Base-by-base conservation (phyloP, 2,329 filamentous ascomycete species). In the Diaporthe sp. region DNA sequence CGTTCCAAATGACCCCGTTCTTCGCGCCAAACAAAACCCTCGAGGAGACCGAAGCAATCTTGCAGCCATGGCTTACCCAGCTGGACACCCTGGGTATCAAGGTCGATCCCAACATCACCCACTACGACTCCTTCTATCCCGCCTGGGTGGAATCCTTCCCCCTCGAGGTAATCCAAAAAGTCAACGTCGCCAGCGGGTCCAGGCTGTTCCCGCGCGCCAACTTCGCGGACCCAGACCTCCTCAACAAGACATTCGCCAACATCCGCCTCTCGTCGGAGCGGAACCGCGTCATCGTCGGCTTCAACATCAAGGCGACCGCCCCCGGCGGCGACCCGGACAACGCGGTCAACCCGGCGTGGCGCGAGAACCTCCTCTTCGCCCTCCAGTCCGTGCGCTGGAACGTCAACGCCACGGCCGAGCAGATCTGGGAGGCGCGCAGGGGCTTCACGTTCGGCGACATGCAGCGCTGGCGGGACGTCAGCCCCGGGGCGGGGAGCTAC, bases 271-370 rank as follows among this genome's bases (percentile, higher is more conserved):
- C 65, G 2, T 55, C 65, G 49, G 49, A 70, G 49, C 7, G n/a
- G 12, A 22, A 31, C 49, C 49, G 34, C 49, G 49, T 9, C 65
- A 31, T 70, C 34, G 49, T 55, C 49, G 65, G 49, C 49, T 70
- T 70, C 65, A 70, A 70, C 65, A 42, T 70, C 49, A 70, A 70
- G 65, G 65, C 65, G 8, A 28, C n/a, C 13, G 28, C 31, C 78
- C 80, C 3, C 1, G 44, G 31, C 2, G 65, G 13, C 49, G 6
- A 68, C 83, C 77, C 80, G 79, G 83, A 84, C 65, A 87, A 85
- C 20, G 84, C 86, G 8, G 83, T 88, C 53, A 87, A 87, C 78
- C 86, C 88, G 5, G 88, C 87, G 1, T 90, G 88, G 88, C 83
- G 88, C 57, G 81, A 83, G 8, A 83, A 86, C 2, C 79, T 83